These are phyloP conservation scores for Cryptosporidium viatorum DNA, from an alignment of 169 alveolate species.

Conservation along the genomic window DNA sequence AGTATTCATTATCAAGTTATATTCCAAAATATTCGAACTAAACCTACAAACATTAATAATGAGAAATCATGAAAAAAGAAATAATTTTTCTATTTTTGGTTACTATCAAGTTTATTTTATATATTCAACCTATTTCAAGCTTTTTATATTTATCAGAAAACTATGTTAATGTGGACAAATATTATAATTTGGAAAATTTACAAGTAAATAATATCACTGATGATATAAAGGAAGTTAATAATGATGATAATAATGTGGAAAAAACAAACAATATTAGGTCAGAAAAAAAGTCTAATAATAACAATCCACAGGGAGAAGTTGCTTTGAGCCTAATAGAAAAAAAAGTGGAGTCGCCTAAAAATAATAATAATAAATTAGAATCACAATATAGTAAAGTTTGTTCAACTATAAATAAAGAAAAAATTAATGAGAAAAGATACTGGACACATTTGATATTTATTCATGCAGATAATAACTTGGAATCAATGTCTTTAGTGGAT, in stretches of 20 bases:
- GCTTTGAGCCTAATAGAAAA: not conserved
- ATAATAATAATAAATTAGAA: not conserved
- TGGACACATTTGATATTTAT: constrained; percentile 80
- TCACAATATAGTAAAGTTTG: constrained; percentile 5
- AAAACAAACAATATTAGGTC: constrained; percentile 6
- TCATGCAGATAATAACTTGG: constrained; percentile 83
- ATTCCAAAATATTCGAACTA: not conserved
- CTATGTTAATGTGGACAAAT: not conserved
- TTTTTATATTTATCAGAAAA: not conserved
- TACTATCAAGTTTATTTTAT: not conserved
- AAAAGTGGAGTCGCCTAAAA: not conserved
- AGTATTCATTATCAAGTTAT: not conserved
- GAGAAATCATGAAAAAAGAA: not conserved
- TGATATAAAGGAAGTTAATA: not conserved
- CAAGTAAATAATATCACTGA: not conserved
- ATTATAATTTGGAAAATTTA: not conserved
- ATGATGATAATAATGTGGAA: not conserved
- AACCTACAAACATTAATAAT: not conserved
- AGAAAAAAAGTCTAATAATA: not conserved
- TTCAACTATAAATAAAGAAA: constrained; percentile 8
- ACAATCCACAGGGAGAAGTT: not conserved
- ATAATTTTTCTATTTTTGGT: not conserved
- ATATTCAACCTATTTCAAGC: not conserved
- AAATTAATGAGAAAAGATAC: constrained; percentile 1
- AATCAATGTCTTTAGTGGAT: constrained; percentile 79